Percentiles rank a stretch among this genome's conserved stretches.
These are phyloP conservation scores for Colletotrichum abscissum DNA, from an alignment of 2,329 filamentous ascomycete species.

Conservation along the genomic window DNA sequence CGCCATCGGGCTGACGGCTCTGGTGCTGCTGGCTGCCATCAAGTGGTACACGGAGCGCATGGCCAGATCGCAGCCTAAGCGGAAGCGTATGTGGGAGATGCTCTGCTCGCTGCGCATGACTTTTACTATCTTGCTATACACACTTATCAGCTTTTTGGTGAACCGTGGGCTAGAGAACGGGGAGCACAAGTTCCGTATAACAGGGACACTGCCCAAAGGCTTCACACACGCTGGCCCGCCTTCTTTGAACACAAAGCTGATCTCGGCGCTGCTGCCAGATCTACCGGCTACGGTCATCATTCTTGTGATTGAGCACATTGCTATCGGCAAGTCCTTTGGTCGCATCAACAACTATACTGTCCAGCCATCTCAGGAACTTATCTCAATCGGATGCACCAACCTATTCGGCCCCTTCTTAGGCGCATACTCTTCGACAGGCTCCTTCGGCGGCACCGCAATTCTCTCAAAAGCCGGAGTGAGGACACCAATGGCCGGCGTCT, in stretches of 20 bases:
- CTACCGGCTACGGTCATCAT: constrained; percentile 81
- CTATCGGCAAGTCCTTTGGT: constrained; percentile 86
- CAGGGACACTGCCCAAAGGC: constrained; percentile 61
- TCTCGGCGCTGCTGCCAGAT: constrained; percentile 68
- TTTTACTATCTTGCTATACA: constrained; percentile 81
- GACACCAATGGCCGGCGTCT: constrained; percentile 81
- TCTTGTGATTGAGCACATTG: constrained; percentile 84
- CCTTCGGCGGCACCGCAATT: constrained; percentile 77
- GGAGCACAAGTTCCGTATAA: constrained; percentile 68
- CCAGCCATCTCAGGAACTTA: constrained; percentile 81
- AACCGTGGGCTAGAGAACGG: constrained; percentile 64
- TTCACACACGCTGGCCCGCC: constrained; percentile 75
- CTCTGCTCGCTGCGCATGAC: constrained; percentile 79
- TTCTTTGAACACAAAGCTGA: constrained; percentile 62
- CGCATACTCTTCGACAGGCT: constrained; percentile 56
- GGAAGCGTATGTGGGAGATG: constrained; percentile 77
- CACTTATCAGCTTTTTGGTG: constrained; percentile 76
- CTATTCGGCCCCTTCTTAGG: constrained; percentile 81
- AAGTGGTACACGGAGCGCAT: constrained; percentile 63
- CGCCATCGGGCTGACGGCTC: constrained; percentile 77
- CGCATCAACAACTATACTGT: constrained; percentile 83
- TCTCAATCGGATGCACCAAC: constrained; percentile 82
- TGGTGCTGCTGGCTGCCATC: constrained; percentile 75
- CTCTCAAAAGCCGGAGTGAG: constrained; percentile 86
- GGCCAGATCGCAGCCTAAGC: constrained; percentile 69